phyloP scores from a whole-genome alignment of 2,329 filamentous ascomycete species.

The Harringtonia aguacate region DNA sequence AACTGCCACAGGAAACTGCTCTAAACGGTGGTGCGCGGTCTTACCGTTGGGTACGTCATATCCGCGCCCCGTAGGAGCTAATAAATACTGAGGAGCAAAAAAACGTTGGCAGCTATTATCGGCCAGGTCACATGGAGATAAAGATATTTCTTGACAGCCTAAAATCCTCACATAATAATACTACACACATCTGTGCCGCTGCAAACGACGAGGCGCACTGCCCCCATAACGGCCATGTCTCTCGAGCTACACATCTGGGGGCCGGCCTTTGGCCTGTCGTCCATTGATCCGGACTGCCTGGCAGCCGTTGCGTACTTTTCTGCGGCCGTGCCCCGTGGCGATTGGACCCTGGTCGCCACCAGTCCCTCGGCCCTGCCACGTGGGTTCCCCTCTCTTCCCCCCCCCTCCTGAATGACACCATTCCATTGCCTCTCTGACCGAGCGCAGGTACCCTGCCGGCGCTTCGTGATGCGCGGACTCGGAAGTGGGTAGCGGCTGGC shows the following conservation, averaged over 20 bases:
- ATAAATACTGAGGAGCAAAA: no score
- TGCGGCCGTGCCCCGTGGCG: constrained; percentile 41
- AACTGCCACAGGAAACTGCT: no score
- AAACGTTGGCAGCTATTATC: no score
- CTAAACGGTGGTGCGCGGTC: no score
- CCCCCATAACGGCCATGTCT: constrained; percentile 21
- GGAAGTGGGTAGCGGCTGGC: constrained; percentile 45
- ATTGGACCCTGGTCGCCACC: constrained; percentile 62
- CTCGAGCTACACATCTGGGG: constrained; percentile 84
- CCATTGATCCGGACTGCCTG: constrained; percentile 84
- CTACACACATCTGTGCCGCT: not conserved
- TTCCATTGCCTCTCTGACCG: no score
- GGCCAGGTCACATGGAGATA: no score
- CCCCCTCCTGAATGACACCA: not conserved
- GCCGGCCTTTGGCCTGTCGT: constrained; percentile 77
- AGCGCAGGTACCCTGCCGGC: constrained; percentile 48
- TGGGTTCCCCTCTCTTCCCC: constrained; percentile 5
- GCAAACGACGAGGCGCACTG: no score
- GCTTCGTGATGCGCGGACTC: constrained; percentile 36
- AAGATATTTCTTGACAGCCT: no score
- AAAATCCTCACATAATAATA: no score
- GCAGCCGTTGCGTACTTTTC: constrained; percentile 71
- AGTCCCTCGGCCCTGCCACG: constrained; percentile 57
- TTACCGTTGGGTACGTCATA: no score
- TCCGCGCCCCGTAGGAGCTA: no score